phyloP scores from a whole-genome alignment of 371 early-diverging fungal species.

The Mortierella sp. region DNA sequence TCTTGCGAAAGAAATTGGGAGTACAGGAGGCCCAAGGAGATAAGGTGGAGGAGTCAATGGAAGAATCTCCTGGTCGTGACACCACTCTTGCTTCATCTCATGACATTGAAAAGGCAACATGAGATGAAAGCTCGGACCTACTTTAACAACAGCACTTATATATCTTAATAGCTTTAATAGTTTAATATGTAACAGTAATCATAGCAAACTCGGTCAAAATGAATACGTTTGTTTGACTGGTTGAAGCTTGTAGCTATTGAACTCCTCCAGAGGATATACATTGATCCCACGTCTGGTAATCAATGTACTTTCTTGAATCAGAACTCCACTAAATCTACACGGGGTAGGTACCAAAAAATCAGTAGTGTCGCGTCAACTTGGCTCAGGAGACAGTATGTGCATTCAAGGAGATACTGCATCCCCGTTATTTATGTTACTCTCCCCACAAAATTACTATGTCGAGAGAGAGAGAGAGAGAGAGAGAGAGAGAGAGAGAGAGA shows the following conservation, averaged over 20 bases:
- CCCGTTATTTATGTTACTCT: neutral
- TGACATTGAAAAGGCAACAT: neutral
- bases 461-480: too few relatives aligned
- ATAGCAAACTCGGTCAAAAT: too few relatives aligned
- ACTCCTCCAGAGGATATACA: too few relatives aligned
- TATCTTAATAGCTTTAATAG: too few relatives aligned
- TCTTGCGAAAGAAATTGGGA: slow-evolving; percentile 59
- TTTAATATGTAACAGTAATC: too few relatives aligned
- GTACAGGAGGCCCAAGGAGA: neutral
- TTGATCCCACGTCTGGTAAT: too few relatives aligned
- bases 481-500: too few relatives aligned
- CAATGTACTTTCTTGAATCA: too few relatives aligned
- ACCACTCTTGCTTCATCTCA: neutral
- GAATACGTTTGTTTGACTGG: too few relatives aligned
- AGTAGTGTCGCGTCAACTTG: neutral
- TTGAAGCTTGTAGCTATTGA: too few relatives aligned
- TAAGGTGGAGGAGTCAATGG: neutral
- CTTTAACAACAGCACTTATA: neutral
- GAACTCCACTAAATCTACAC: too few relatives aligned
- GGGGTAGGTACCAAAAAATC: neutral
- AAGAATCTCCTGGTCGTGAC: slow-evolving; percentile 1
- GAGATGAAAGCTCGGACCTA: slow-evolving; percentile 2
- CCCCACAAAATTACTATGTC: neutral
- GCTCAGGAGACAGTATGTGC: neutral
- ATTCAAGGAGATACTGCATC: neutral